These are phyloP conservation scores for Daedaleopsis nitida DNA, from an alignment of 768 basidiomycete genomes.

Conservation along the genomic window DNA sequence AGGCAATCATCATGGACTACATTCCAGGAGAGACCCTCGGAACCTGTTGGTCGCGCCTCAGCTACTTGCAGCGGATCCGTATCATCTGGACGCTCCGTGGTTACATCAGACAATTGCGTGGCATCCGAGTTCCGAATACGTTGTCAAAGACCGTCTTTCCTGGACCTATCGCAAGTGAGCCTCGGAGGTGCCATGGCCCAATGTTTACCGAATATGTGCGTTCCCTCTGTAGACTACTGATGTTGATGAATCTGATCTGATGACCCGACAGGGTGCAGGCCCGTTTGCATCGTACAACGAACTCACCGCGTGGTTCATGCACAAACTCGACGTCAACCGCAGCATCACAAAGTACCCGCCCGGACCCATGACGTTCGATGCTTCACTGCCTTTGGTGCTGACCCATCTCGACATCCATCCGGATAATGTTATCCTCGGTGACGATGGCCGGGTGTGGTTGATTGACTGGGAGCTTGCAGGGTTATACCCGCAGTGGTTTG, in stretches of 20 bases:
- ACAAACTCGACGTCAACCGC: constrained; percentile 14
- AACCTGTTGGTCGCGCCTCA: constrained; percentile 23
- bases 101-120: constrained; percentile 29
- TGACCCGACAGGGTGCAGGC: constrained; percentile 22
- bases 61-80: constrained; percentile 17
- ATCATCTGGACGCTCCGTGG: constrained; percentile 24
- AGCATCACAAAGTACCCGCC: constrained; percentile 12
- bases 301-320: constrained; percentile 27
- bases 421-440: constrained; percentile 30
- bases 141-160: background rate
- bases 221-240: background rate
- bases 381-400: constrained; percentile 14
- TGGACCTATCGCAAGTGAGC: constrained; percentile 4
- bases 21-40: constrained; percentile 25
- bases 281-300: constrained; percentile 33
- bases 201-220: constrained; percentile 26
- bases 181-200: constrained; percentile 11
- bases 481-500: constrained; percentile 32
- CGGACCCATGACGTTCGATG: constrained; percentile 12
- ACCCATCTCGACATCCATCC: constrained; percentile 32
- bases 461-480: constrained; percentile 35
- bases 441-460: constrained; percentile 33
- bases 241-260: background rate
- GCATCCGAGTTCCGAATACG: background rate
- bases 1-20: constrained; percentile 26